Evolutionary conservation across 176 grass and related monocot species (phyloP), one percentile per base, ranked within the genome.

Genomic region (Bothriochloa decipiens): DNA sequence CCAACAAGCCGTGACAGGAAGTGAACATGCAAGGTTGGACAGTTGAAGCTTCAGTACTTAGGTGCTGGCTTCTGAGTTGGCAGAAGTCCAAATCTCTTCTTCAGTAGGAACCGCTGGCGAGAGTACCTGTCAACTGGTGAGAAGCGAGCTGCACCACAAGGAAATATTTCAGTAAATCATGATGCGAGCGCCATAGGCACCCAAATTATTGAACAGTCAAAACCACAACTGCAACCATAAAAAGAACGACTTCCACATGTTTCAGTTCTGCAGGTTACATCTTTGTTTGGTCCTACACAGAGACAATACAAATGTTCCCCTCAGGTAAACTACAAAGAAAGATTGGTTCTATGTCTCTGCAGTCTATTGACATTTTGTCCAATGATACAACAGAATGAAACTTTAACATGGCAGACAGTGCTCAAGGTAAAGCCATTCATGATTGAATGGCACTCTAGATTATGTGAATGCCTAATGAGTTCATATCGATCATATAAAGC

Each of bases 31-130:
- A 37, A 62, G 72, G 72, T 47, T 39, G 39, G 8, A 16, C 18
- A 45, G 16, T 29, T 43, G 12, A 22, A 55, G 73, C 13, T 53
- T 98, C 77, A 95, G 77, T 98, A 98, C 85, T 95, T 98, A 0
- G 37, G 80, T 49, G 91, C 85, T 64, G 87, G 72, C 79, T 95
- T 63, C 69, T 98, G 96, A 22, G 93, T 95, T 52, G 96, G 96
- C 77, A 95, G 89, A 83, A 98, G 79, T 28, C 91, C 93, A 87
- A 98, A 98, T 72, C 93, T 90, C 83, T 91, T 98, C 87, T 98
- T 98, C 82, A 98, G 76, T 20, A 95, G 81, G 84, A 87, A 90
- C 27, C 91, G 89, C 85, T 98, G 93, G 26, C 91, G 90, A 6
- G 93, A 82, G 17, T 92, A 95, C 75, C 91, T 92, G 77, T 98